These are phyloP conservation scores for Parathielavia hyrcaniae DNA, from an alignment of 495 filamentous ascomycete genomes.

Conservation along the genomic window DNA sequence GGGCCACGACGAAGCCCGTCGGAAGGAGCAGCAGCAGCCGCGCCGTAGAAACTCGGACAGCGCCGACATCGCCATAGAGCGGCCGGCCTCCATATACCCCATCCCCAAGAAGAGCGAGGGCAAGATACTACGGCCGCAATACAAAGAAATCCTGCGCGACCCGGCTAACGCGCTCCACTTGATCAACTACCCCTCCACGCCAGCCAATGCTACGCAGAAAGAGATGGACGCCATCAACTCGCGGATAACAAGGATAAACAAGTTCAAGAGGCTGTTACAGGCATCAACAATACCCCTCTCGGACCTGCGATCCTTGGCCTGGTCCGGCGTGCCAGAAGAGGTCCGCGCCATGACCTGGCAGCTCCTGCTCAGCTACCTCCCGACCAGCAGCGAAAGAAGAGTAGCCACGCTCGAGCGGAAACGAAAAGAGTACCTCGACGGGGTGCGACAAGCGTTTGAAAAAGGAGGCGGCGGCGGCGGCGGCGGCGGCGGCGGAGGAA, in stretches of 20 bases:
- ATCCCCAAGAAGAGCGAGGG: slow-evolving; percentile 79
- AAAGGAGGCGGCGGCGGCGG: slow-evolving; percentile 43
- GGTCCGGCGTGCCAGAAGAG: slow-evolving; percentile 91
- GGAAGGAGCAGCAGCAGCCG: slow-evolving; percentile 10
- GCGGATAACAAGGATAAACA: slow-evolving; percentile 90
- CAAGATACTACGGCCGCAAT: slow-evolving; percentile 93
- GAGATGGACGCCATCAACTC: slow-evolving; percentile 82
- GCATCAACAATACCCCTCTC: slow-evolving; percentile 77
- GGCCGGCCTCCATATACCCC: slow-evolving; percentile 81
- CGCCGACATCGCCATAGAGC: slow-evolving; percentile 84
- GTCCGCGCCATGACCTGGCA: slow-evolving; percentile 98
- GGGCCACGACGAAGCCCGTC: slow-evolving; percentile 11
- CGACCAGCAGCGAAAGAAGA: slow-evolving; percentile 85
- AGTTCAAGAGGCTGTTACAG: slow-evolving; percentile 94
- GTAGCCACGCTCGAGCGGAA: slow-evolving; percentile 90
- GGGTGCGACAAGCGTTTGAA: slow-evolving; percentile 91
- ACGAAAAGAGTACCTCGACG: slow-evolving; percentile 93
- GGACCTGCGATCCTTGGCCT: slow-evolving; percentile 77
- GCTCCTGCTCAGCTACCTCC: slow-evolving; percentile 87
- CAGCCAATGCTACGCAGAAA: slow-evolving; percentile 69
- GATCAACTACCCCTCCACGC: slow-evolving; percentile 75
- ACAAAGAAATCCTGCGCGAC: slow-evolving; percentile 92
- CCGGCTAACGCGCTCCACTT: slow-evolving; percentile 93
- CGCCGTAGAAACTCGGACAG: slow-evolving; percentile 59
- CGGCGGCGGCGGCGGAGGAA: slow-evolving; percentile 22